Evolutionary conservation across 2,329 filamentous ascomycete species (phyloP), one percentile per base, ranked within the genome.

Genomic region (Ceratocystis huliohia): DNA sequence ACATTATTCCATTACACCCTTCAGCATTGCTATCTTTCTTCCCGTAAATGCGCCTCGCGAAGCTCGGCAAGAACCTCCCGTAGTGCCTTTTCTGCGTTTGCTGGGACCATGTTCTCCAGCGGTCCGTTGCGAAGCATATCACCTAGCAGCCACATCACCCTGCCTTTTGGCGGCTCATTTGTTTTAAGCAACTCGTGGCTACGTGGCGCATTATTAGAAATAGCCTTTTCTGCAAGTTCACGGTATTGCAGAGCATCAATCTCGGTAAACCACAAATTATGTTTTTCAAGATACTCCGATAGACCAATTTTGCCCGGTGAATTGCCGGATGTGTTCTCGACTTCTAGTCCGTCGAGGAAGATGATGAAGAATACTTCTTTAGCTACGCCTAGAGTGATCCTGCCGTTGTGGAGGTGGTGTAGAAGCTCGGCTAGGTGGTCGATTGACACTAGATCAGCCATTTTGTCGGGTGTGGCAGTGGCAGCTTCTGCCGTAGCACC

Each of bases 71-170:
- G 65, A 37, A 64, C 63, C 15, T 22, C 44, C 28, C 73, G 73
- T 75, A 85, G 76, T 1, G 79, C 74, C 15, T 70, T 73, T 73
- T 84, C 80, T 0, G 81, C 82, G 33, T 74, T 78, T 28, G 73
- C 73, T 1, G 83, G 82, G 64, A 84, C 79, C 67, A 84, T 83
- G 33, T 80, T 75, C 71, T 83, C 81, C 57, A 82, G 78, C 2
- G 78, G 77, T 0, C 82, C 83, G 1, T 78, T 70, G 3, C 77
- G 76, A 75, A 85, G 80, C 80, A 85, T 81, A 73, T 80, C 82
- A 22, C 83, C 83, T 4, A 85, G 79, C 1, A 85, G 74, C 70
- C 79, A 84, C 82, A 84, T 84, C 59, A 85, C 77, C 74, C 84
- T 85, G 0, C 83, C 82, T 67, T 81, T 77, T 0, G 82, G 82